phyloP scores from a whole-genome alignment of 2,329 filamentous ascomycete species.

The Aureobasidium leucospermi region DNA sequence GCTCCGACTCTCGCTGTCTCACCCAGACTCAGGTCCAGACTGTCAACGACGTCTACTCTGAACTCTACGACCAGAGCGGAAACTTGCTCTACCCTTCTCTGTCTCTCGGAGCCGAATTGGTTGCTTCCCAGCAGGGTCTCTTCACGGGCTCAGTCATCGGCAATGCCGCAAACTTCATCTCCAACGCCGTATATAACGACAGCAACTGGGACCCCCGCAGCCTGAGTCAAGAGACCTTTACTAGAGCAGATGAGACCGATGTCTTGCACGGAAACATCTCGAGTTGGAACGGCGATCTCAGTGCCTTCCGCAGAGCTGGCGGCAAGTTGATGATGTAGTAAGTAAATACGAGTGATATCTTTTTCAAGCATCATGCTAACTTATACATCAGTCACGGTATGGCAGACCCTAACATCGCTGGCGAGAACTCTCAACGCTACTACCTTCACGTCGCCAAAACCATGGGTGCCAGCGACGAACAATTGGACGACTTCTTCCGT shows the following conservation, averaged over 20 bases:
- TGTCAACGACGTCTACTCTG: conserved; percentile 37
- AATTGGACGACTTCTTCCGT: conserved; percentile 38
- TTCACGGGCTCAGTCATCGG: conserved; percentile 37
- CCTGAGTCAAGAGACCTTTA: conserved; percentile 35
- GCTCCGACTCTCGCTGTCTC: conserved; percentile 35
- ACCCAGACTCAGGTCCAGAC: conserved; percentile 37
- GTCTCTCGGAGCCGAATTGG: conserved; percentile 42
- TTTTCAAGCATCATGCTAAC: too few species aligned
- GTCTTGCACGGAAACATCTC: conserved; percentile 36
- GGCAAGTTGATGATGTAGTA: conserved; percentile 37
- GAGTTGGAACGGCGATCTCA: conserved; percentile 32
- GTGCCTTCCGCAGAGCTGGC: conserved; percentile 32
- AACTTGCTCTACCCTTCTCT: conserved; percentile 44
- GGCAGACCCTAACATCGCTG: conserved; percentile 39
- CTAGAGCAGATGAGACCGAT: conserved; percentile 29
- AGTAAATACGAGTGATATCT: too few species aligned
- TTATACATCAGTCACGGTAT: conserved; percentile 26
- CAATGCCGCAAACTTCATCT: conserved; percentile 43
- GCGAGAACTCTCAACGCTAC: conserved; percentile 40
- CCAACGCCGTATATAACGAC: conserved; percentile 43
- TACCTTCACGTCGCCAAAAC: conserved; percentile 39
- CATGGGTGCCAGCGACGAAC: conserved; percentile 24
- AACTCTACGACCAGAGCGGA: conserved; percentile 37
- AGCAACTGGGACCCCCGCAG: conserved; percentile 35
- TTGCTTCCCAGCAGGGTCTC: conserved; percentile 18